Base-by-base conservation (phyloP, 495 filamentous ascomycete genomes). In the Aspergillus saccharolyticus region DNA sequence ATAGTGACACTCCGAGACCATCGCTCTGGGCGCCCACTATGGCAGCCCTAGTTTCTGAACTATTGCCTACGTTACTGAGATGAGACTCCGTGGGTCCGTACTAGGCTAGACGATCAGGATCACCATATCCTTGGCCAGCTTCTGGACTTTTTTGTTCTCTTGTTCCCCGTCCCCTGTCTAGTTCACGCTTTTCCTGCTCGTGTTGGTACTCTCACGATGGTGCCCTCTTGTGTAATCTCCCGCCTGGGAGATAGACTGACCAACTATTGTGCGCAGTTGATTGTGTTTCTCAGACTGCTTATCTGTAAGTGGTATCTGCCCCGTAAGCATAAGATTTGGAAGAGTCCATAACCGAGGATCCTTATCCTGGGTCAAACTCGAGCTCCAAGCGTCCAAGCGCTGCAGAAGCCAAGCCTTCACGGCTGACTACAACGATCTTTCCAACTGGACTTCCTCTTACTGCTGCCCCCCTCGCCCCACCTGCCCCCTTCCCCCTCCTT, bases 401-500 rank as follows among this genome's bases (percentile, higher is more conserved):
- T 63, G 60, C 60, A 59, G 56, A 63, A 39, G 60, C 60, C 60
- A 63, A 59, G 60, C 53, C 56, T 48, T 59, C 55, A 51, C 59
- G 55, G 47, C 59, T 47, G 47, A 52, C 59, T 49, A 61, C 25
- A 50, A 62, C 51, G 55, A 58, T 45, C 49, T 54, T 62, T 45
- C 55, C 55, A 52, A 51, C 51, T 57, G 54, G 54, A 53, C 45
- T 22, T 52, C 53, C 59, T 39, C 52, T 46, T 44, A n/a, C n/a
- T n/a, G n/a, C n/a, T n/a, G n/a, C n/a, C n/a, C n/a, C n/a, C n/a
- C n/a, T n/a, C n/a, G n/a, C n/a, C n/a, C n/a, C n/a, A n/a, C n/a
- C n/a, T n/a, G n/a, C n/a, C n/a, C n/a, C n/a, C n/a, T n/a, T n/a
- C n/a, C n/a, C n/a, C n/a, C n/a, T n/a, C 25, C 10, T 4, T 30